Conservation (phyloP, 352 stramenopile genomes). For the Phytophthora cryptogea region DNA sequence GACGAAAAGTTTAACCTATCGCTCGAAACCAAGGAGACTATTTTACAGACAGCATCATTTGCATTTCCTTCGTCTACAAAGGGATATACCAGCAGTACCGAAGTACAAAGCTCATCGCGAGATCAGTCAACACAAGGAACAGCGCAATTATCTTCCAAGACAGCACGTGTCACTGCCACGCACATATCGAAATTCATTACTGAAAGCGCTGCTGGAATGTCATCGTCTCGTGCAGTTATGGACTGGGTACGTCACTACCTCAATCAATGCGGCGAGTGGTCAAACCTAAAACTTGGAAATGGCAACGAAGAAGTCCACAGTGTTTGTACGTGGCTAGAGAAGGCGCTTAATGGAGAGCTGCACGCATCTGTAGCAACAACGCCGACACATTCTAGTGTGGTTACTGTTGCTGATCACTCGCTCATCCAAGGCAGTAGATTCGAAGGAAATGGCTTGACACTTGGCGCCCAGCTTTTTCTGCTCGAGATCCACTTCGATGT, state of each 20-base stretch:
- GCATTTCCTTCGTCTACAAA: slow-evolving; percentile 9
- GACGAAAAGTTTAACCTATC: slow-evolving; percentile 38
- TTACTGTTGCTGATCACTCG: slow-evolving; percentile 28
- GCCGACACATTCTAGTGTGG: slow-evolving; percentile 5
- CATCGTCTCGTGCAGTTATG: slow-evolving; percentile 10
- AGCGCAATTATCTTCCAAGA: background rate
- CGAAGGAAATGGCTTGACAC: slow-evolving; percentile 38
- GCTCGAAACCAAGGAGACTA: slow-evolving; percentile 15
- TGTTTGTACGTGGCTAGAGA: slow-evolving; percentile 66
- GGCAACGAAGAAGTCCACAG: slow-evolving; percentile 42
- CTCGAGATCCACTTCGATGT: slow-evolving; percentile 65
- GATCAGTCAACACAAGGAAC: background rate
- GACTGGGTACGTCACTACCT: slow-evolving; percentile 45
- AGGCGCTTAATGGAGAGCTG: slow-evolving; percentile 44
- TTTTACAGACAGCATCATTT: slow-evolving; percentile 27
- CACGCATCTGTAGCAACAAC: slow-evolving; percentile 15
- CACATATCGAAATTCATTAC: slow-evolving; percentile 25
- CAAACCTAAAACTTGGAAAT: slow-evolving; percentile 39
- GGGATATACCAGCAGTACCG: background rate
- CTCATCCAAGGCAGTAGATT: slow-evolving; percentile 29
- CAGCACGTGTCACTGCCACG: slow-evolving; percentile 7
- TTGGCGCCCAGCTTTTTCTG: slow-evolving; percentile 52
- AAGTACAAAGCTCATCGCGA: background rate
- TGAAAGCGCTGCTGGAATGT: slow-evolving; percentile 1
- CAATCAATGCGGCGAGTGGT: slow-evolving; percentile 70